Evolutionary conservation across 2,329 filamentous ascomycete species (phyloP), one percentile per base, ranked within the genome.

Genomic region (Ascochyta rabiei): DNA sequence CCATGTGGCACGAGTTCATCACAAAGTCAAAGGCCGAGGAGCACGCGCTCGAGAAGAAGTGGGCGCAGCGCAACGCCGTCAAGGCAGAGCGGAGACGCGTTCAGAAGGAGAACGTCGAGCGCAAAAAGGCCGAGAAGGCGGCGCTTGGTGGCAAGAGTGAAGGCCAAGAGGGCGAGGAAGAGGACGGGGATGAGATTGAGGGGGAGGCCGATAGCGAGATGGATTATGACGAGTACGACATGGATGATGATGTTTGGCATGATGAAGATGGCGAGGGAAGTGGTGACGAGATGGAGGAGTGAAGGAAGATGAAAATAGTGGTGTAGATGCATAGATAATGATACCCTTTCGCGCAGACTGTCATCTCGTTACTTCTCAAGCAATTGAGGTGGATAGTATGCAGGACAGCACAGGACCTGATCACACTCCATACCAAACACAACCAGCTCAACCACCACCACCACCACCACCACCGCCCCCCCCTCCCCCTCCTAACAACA

Each of bases 1-100:
- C 96, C 52, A 90, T 99, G 89, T 99, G 95, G 95, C 95, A 99
- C 75, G 92, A 97, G 72, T 96, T 91, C 71, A 87, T 98, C 48
- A 85, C 88, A 72, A 99, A 99, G 82, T 86, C 86, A 6, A 86
- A 86, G 64, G 83, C 85, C 16, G 93, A 99, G 74, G 79, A 91
- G 52, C 84, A 87, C 70, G 85, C 89, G 60, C 77, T 97, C 65
- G 93, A 98, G 64, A 85, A 88, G 79, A 84, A 86, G 63, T 98
- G 95, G 90, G 88, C 92, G 63, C 79, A 89, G 77, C 84, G 86
- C 68, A 83, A 85, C 53, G 85, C 87, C 67, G 90, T 95, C 73
- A 97, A 96, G 80, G 93, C 93, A 53, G 85, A 85, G 51, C 82
- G 95, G 61, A 89, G 86, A 77, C 88, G 88, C 72, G 83, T 91